Percentiles rank a stretch among this genome's conserved stretches.
These are phyloP conservation scores for Nakazawaea siamensis DNA, from an alignment of 805 yeast species.

Conservation along the genomic window DNA sequence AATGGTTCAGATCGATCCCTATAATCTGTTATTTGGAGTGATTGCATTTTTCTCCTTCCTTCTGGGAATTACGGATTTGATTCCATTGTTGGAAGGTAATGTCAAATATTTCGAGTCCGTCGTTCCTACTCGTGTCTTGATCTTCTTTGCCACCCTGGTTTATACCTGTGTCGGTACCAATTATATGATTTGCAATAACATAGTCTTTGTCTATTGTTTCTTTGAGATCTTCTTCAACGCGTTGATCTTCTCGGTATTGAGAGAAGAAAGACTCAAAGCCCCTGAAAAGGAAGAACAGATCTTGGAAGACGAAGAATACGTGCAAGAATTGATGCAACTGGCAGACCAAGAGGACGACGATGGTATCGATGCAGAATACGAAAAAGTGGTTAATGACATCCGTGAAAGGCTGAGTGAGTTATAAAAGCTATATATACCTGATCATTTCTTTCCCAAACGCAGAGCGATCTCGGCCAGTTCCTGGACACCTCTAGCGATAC, in stretches of 20 bases:
- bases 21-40: constrained; percentile 33
- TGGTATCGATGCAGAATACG: constrained; percentile 20
- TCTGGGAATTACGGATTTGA: constrained; percentile 42
- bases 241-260: constrained; percentile 49
- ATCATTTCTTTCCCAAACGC: constrained; percentile 41
- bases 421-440: neutral
- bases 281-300: constrained; percentile 17
- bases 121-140: constrained; percentile 47
- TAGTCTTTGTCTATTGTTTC: constrained; percentile 51
- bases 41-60: constrained; percentile 36
- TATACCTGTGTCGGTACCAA: constrained; percentile 38
- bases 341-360: constrained; percentile 11
- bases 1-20: constrained; percentile 21
- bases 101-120: constrained; percentile 45
- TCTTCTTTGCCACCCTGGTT: constrained; percentile 41
- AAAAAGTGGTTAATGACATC: constrained; percentile 22
- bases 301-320: constrained; percentile 6
- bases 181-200: constrained; percentile 48
- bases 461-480: constrained; percentile 84
- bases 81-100: constrained; percentile 45
- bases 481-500: constrained; percentile 81
- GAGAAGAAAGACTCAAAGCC: constrained; percentile 53
- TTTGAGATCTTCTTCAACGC: constrained; percentile 66
- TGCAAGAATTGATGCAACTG: constrained; percentile 1
- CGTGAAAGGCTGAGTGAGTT: constrained; percentile 9